These are phyloP conservation scores for Blastobotrys capitulatus DNA, from an alignment of 1,139 yeast genomes.

Conservation along the genomic window DNA sequence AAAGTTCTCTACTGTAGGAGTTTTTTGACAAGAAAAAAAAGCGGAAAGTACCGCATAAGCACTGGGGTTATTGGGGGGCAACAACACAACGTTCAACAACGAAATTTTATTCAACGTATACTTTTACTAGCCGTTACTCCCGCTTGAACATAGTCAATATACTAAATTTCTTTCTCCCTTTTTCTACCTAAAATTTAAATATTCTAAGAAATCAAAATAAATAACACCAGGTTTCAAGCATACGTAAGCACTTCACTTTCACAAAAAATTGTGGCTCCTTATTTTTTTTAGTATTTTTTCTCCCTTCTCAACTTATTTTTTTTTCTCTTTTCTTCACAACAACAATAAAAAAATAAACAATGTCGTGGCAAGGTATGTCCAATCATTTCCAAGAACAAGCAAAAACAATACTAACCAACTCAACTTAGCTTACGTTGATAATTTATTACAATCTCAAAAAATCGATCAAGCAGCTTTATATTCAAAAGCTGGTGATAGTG, in stretches of 20 bases:
- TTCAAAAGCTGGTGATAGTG: slow-evolving; percentile 90
- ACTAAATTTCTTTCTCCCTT: neutral
- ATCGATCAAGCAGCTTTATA: slow-evolving; percentile 89
- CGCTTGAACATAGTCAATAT: too few relatives aligned
- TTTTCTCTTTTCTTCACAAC: slow-evolving; percentile 4
- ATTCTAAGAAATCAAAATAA: too few relatives aligned
- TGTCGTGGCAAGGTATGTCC: slow-evolving; percentile 12
- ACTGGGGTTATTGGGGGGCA: too few relatives aligned
- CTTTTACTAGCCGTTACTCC: too few relatives aligned
- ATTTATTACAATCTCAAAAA: slow-evolving; percentile 77
- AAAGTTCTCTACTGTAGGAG: too few relatives aligned
- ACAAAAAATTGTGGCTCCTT: neutral
- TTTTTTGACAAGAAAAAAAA: too few relatives aligned
- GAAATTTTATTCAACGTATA: too few relatives aligned
- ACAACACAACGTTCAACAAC: too few relatives aligned
- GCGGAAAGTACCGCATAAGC: too few relatives aligned
- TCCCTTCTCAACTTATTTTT: neutral
- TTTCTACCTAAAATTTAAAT: neutral
- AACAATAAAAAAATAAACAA: slow-evolving; percentile 1
- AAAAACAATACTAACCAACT: slow-evolving; percentile 7
- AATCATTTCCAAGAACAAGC: neutral
- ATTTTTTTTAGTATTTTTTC: neutral
- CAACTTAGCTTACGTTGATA: slow-evolving; percentile 82
- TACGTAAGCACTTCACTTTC: neutral
- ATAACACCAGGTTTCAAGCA: too few relatives aligned